phyloP scores from a whole-genome alignment of 1,139 yeast species.

The Candida mesenterica region DNA sequence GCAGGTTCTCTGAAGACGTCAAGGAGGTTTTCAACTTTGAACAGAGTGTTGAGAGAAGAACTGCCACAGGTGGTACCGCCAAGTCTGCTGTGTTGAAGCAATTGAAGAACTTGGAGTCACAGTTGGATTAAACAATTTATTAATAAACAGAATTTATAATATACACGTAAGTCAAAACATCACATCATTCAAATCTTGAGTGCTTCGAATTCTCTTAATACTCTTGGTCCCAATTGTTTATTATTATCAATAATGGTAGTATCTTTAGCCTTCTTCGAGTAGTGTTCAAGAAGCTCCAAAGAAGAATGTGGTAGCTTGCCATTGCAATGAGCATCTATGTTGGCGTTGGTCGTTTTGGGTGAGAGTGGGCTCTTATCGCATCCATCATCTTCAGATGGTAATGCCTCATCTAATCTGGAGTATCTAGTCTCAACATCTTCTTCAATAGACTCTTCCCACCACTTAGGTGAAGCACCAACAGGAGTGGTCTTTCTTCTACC shows the following conservation, averaged over 20 bases:
- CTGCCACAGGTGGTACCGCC: constrained; percentile 97
- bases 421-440: neutral
- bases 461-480: constrained; percentile 1
- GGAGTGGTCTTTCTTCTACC: neutral
- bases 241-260: no score
- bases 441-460: constrained; percentile 7
- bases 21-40: constrained; percentile 85
- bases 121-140: constrained; percentile 10
- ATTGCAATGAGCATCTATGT: neutral
- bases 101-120: constrained; percentile 42
- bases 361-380: neutral
- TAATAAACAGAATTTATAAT: neutral
- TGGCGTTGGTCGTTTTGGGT: neutral
- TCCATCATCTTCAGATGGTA: no score
- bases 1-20: constrained; percentile 79
- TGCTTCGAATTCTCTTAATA: no score
- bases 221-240: no score
- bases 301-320: neutral
- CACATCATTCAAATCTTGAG: no score
- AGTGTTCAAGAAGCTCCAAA: neutral
- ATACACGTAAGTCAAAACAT: no score
- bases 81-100: constrained; percentile 83
- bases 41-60: constrained; percentile 92
- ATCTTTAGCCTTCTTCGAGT: neutral
- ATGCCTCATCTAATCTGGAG: no score